phyloP scores from a whole-genome alignment of 2,329 filamentous ascomycete genomes.

The Hypocreales sp. region DNA sequence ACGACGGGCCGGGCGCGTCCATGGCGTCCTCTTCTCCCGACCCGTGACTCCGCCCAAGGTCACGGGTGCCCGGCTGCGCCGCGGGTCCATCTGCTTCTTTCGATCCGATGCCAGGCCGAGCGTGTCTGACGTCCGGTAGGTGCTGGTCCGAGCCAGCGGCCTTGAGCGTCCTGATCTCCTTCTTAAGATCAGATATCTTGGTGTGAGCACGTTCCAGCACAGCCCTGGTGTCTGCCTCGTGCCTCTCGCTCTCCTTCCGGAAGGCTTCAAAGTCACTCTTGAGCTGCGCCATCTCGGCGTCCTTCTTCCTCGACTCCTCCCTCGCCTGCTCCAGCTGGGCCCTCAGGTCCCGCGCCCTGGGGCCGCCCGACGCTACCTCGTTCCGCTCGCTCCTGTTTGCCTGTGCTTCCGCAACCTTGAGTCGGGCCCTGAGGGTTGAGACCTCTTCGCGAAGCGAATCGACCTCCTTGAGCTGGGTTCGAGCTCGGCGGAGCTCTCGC shows the following conservation, averaged over 20 bases:
- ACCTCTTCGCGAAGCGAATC: constrained; percentile 35
- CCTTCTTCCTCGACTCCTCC: constrained; percentile 29
- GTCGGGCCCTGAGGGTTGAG: constrained; percentile 31
- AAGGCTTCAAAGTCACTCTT: constrained; percentile 37
- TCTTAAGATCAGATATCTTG: constrained; percentile 40
- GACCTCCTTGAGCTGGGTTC: constrained; percentile 36
- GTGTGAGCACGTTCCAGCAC: constrained; percentile 40
- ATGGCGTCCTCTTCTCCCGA: background rate
- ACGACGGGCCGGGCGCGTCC: constrained; percentile 6
- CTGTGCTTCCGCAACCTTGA: constrained; percentile 26
- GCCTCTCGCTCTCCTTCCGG: constrained; percentile 35
- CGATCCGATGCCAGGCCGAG: background rate
- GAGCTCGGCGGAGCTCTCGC: constrained; percentile 37
- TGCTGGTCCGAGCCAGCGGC: constrained; percentile 5
- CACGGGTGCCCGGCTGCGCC: no score
- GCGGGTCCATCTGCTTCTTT: constrained; percentile 2
- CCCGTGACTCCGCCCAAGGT: no score
- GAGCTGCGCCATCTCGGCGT: constrained; percentile 31
- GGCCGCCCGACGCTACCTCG: constrained; percentile 10
- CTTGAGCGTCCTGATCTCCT: constrained; percentile 32
- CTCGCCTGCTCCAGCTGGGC: constrained; percentile 25
- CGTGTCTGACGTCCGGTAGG: constrained; percentile 16
- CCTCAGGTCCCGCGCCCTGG: constrained; percentile 20
- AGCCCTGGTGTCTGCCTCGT: constrained; percentile 37
- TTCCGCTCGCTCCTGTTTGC: constrained; percentile 16